Evolutionary conservation across 306 rosid genomes (phyloP), one percentile per base, ranked within the genome.

Genomic region (Morella rubra): DNA sequence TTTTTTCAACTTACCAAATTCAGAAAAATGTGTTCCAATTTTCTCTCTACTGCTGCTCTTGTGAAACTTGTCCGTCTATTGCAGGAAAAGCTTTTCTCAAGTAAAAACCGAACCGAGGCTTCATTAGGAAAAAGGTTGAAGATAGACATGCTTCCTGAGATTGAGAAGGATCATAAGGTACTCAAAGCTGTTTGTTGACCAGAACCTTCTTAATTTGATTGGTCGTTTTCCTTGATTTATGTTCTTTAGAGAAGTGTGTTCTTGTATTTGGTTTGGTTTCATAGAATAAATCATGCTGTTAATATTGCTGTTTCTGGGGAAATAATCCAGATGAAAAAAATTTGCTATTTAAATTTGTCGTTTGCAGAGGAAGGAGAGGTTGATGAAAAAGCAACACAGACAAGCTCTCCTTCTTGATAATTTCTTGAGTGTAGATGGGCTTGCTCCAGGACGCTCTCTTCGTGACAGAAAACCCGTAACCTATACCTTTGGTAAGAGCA

Each of bases 121-220:
- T 91, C 94, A 18, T 76, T 96, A 42, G 99, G 98, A 58, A 96
- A 96, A 88, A 93, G 85, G 86, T 83, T 96, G 85, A 96, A 89
- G 89, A 89, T 83, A 52, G 98, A 93, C 90, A 89, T 96, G 97
- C 97, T 96, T 83, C 93, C 97, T 50, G 99, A 96, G 89, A 89
- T 96, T 78, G 99, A 96, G 88, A 96, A 88, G 85, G 98, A 85
- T 81, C 99, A 93, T 54, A 96, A 96, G 99, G 99, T 96, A 88
- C 70, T 49, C 15, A 52, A 55, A 69, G 8, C n/a, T 65, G 44
- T 72, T 47, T 61, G 37, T 49, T 83, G 72, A 64, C 46, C 10
- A 18, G 74, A 46, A 32, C 27, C 42, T 60, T 60, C 60, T 75
- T 45, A 51, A 44, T 54, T 60, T 56, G 40, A 16, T 37, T 6